Evolutionary conservation across 192 early-diverging fungal genomes (phyloP).

Genomic region (Coemansia sp.): DNA sequence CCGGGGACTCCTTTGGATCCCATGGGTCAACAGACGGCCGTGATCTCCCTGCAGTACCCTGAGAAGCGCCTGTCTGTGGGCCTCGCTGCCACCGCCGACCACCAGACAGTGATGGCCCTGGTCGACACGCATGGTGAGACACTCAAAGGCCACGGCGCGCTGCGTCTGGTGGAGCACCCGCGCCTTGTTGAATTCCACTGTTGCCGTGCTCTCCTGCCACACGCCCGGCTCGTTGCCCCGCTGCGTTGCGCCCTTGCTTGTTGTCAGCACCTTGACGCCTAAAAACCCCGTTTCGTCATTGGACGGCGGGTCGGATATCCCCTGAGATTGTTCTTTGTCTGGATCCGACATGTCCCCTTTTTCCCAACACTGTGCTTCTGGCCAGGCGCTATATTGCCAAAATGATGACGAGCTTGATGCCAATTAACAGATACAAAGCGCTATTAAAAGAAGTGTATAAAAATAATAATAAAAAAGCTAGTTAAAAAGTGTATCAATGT

Average conservation of each 20-base stretch:
- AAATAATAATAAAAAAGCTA: not conserved
- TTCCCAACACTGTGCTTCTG: too few relatives aligned
- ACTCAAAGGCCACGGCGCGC: conserved; percentile 11
- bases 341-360: not conserved
- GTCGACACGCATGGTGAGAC: conserved; percentile 24
- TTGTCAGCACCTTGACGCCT: not conserved
- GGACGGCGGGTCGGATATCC: not conserved
- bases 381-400: not conserved
- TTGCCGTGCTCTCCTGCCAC: conserved; percentile 13
- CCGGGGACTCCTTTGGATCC: too few relatives aligned
- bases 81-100: too few relatives aligned
- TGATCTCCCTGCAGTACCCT: too few relatives aligned
- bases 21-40: too few relatives aligned
- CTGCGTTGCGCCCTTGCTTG: not conserved
- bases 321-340: not conserved
- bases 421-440: not conserved
- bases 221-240: not conserved
- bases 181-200: conserved; percentile 12
- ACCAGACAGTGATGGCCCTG: too few relatives aligned
- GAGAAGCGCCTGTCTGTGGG: too few relatives aligned
- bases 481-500: not conserved
- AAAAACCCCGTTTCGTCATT: not conserved
- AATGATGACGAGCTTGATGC: too few relatives aligned
- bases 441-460: not conserved
- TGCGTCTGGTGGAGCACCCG: conserved; percentile 6